Evolutionary conservation across 148 eudicot genomes (phyloP), one percentile per base, ranked within the genome.

Genomic region (Heliosperma pusillum): DNA sequence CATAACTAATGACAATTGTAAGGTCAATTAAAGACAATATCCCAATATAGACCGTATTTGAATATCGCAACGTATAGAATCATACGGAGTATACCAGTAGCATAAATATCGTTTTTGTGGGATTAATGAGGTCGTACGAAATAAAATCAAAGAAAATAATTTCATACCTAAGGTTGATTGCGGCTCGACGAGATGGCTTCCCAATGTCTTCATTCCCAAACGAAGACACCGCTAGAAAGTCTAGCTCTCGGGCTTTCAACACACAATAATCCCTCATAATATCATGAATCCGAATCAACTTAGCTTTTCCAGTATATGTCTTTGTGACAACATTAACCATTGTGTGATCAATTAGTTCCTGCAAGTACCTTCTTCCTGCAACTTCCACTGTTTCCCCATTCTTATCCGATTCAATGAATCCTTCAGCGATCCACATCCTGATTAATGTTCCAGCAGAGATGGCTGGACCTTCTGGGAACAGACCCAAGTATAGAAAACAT

Each of bases 341-440:
- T 58, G 57, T 75, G 19, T 66, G 74, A 16, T 79, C 44, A 57
- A 82, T 30, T 60, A 82, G 63, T 53, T 79, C 82, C 20, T 78
- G 68, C 22, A 82, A 13, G 42, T 26, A 29, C 42, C 52, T 56
- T 67, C 66, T 58, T 21, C 66, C 85, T 12, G 70, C 77, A 7
- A 71, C 85, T 40, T 82, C 79, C 25, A 79, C 4, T 16, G 76
- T 71, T 2, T 45, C 50, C n/a, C 55, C 77, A 0, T 45, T 57
- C 0, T n/a, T n/a, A n/a, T 44, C 4, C 1, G 45, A 19, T 42
- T 66, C 11, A 1, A 78, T 71, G 25, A 82, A 78, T 19, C 85
- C 85, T 71, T 80, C 82, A 1, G 82, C 82, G n/a, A 75, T 70
- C 82, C 82, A 73, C 76, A 73, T 57, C 19, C 67, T 22, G n/a